A percentile compares a stretch with the other conserved stretches of the same genome.
Conservation (phyloP, 2,329 filamentous ascomycete species). For the Pseudogymnoascus verrucosus region DNA sequence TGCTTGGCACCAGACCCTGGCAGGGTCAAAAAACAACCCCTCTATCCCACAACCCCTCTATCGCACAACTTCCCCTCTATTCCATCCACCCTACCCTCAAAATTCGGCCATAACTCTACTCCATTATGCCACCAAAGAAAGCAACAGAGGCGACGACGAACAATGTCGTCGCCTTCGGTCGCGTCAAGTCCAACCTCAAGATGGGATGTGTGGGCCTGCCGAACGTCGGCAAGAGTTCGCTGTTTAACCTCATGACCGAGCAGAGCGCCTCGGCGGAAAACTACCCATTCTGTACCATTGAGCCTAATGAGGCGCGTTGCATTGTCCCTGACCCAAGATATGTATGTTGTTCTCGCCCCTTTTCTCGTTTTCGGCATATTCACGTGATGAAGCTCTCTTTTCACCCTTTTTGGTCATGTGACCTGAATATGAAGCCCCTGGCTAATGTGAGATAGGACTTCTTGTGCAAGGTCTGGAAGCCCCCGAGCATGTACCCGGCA, state of each 20-base stretch:
- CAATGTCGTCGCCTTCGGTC: slow-evolving; percentile 39
- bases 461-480: slow-evolving; percentile 38
- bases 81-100: not conserved
- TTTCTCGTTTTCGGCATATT: slow-evolving; percentile 4
- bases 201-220: slow-evolving; percentile 40
- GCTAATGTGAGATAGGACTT: slow-evolving; percentile 30
- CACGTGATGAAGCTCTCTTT: not conserved
- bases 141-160: slow-evolving; percentile 29
- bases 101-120: not conserved
- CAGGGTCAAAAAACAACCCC: slow-evolving; percentile 1
- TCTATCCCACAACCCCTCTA: slow-evolving; percentile 8
- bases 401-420: not conserved
- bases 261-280: slow-evolving; percentile 39
- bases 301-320: slow-evolving; percentile 40
- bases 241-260: slow-evolving; percentile 40
- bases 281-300: slow-evolving; percentile 40
- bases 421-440: not conserved
- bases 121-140: slow-evolving; percentile 34
- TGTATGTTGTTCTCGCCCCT: slow-evolving; percentile 25
- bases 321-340: slow-evolving; percentile 37
- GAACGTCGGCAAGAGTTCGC: slow-evolving; percentile 38
- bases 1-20: not conserved
- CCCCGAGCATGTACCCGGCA: slow-evolving; percentile 38
- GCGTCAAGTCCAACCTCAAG: slow-evolving; percentile 38
- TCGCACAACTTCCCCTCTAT: slow-evolving; percentile 3